Conservation (phyloP, 1,139 yeast species). For the Taphrina deformans region DNA sequence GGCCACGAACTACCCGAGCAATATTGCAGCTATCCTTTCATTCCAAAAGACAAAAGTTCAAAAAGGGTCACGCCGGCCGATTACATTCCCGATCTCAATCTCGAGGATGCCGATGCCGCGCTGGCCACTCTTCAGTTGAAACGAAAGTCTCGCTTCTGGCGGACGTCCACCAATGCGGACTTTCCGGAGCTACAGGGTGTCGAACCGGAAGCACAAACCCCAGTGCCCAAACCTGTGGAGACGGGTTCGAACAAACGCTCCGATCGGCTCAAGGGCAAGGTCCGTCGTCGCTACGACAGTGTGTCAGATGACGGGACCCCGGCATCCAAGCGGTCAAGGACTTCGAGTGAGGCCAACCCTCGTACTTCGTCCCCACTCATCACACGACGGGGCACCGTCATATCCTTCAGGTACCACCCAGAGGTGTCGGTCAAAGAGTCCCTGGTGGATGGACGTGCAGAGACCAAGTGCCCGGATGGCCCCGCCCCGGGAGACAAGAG, state of each 20-base stretch:
- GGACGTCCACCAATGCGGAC: constrained; percentile 10
- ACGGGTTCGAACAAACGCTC: not conserved
- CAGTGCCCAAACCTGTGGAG: not conserved
- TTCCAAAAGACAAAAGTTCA: not conserved
- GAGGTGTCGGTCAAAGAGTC: not conserved
- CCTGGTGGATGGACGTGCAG: not conserved
- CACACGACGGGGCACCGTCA: not conserved
- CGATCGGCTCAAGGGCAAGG: not conserved
- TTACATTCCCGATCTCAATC: not conserved
- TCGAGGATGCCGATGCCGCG: not conserved
- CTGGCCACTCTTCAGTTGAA: not conserved
- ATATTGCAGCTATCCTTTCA: constrained; percentile 17
- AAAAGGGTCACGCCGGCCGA: constrained; percentile 5
- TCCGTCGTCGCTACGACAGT: not conserved
- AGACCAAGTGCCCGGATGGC: not conserved
- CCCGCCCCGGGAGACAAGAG: not conserved
- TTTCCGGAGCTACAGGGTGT: constrained; percentile 1
- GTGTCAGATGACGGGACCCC: not conserved
- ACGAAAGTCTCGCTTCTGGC: constrained; percentile 17
- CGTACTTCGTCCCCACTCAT: not conserved
- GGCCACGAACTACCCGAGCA: constrained; percentile 2
- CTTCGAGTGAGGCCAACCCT: not conserved
- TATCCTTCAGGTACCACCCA: not conserved
- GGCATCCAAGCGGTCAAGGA: not conserved
- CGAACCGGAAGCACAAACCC: not conserved